phyloP scores from a whole-genome alignment of 2,329 filamentous ascomycete genomes.

The Ophiostoma ulmi region DNA sequence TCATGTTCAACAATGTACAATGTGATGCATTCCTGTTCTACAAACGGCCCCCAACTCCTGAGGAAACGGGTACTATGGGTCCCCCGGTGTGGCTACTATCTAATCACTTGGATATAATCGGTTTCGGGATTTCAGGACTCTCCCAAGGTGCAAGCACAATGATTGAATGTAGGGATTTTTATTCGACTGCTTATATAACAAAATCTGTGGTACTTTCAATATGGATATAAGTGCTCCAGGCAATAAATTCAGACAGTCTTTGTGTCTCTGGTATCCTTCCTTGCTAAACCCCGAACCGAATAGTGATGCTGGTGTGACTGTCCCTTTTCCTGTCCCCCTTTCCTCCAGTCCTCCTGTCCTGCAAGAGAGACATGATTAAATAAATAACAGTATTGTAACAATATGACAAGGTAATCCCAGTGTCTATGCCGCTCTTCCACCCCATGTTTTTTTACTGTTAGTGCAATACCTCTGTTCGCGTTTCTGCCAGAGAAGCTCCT shows the following conservation, averaged over 20 bases:
- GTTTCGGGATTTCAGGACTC: neutral
- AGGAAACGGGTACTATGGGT: neutral
- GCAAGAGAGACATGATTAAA: neutral
- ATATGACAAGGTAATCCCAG: neutral
- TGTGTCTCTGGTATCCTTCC: constrained; percentile 7
- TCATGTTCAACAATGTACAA: neutral
- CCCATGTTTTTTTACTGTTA: neutral
- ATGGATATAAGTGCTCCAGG: neutral
- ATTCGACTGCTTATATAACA: neutral
- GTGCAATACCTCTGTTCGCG: neutral
- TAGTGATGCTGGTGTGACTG: neutral
- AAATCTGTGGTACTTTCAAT: neutral
- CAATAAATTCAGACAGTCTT: neutral
- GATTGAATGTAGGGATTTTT: neutral
- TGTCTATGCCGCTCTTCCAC: neutral
- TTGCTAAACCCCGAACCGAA: neutral
- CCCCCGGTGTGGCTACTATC: neutral
- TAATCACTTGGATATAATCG: constrained; percentile 5
- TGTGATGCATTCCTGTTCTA: constrained; percentile 2
- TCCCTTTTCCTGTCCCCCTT: neutral
- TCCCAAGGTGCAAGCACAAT: neutral
- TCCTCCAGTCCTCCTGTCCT: neutral
- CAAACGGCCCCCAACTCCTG: neutral
- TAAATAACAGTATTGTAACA: neutral
- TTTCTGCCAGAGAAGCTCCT: neutral